Evolutionary conservation across 805 yeast genomes (phyloP).

Genomic region (Huiozyma sinensis): DNA sequence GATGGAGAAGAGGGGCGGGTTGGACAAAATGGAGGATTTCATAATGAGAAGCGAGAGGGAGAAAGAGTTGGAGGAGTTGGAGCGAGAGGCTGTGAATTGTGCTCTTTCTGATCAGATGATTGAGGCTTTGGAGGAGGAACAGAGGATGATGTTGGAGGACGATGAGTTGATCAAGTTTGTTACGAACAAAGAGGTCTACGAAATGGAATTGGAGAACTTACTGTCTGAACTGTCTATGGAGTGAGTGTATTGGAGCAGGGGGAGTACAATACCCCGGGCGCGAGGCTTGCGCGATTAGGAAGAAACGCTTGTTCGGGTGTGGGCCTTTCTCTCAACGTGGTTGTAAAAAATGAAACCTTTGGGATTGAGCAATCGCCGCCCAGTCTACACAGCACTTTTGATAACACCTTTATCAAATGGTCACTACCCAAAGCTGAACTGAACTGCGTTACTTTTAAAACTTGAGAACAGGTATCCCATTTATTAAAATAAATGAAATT

Average conservation of each 20-base stretch:
- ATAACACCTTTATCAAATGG: too few species aligned
- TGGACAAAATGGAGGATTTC: slow-evolving; percentile 20
- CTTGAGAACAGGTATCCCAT: too few species aligned
- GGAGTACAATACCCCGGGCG: too few species aligned
- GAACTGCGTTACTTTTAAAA: too few species aligned
- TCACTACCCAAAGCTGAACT: too few species aligned
- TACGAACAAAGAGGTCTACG: slow-evolving; percentile 9
- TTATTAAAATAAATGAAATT: too few species aligned
- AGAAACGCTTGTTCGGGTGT: too few species aligned
- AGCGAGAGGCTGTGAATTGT: slow-evolving; percentile 13
- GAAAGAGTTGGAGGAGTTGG: slow-evolving; percentile 9
- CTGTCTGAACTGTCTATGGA: slow-evolving; percentile 6
- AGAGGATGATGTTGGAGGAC: slow-evolving; percentile 14
- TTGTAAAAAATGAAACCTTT: too few species aligned
- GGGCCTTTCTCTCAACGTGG: too few species aligned
- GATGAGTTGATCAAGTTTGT: slow-evolving; percentile 19
- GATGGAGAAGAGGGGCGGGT: slow-evolving; percentile 17
- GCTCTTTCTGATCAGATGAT: slow-evolving; percentile 12
- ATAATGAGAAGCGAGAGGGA: slow-evolving; percentile 16
- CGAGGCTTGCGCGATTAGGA: too few species aligned
- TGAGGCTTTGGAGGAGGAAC: slow-evolving; percentile 13
- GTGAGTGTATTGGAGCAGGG: background rate
- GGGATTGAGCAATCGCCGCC: too few species aligned
- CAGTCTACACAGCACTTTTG: too few species aligned
- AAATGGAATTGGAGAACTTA: slow-evolving; percentile 14